These are phyloP conservation scores for Blastomyces emzantsi DNA, from an alignment of 2,329 filamentous ascomycete species.

Conservation along the genomic window DNA sequence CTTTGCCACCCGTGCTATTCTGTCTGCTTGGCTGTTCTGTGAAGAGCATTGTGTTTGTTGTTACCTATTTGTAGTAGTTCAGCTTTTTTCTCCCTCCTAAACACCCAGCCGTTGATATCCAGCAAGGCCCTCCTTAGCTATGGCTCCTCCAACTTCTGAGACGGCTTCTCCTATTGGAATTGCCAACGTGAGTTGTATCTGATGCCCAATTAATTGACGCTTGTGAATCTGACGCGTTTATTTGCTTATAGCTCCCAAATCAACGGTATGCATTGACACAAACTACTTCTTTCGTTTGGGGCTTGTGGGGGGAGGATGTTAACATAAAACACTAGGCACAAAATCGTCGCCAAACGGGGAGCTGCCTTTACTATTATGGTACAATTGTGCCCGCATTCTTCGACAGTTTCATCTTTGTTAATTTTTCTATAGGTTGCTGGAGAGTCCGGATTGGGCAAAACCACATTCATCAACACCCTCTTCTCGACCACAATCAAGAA, in stretches of 20 bases:
- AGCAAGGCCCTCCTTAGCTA: constrained; percentile 25
- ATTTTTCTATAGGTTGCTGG: constrained; percentile 66
- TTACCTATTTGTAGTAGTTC: constrained; percentile 3
- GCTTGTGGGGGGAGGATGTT: neutral
- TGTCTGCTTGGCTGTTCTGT: neutral
- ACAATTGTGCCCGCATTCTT: constrained; percentile 24
- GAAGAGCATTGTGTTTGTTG: neutral
- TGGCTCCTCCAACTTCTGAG: constrained; percentile 48
- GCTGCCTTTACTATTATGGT: constrained; percentile 99
- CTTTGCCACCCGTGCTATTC: constrained; percentile 11
- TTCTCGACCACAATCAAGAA: constrained; percentile 99
- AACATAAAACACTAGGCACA: constrained; percentile 48
- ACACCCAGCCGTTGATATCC: constrained; percentile 8
- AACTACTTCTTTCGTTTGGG: neutral
- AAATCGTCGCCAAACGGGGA: constrained; percentile 72
- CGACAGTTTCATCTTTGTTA: constrained; percentile 15
- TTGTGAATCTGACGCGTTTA: constrained; percentile 25
- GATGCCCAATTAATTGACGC: constrained; percentile 6
- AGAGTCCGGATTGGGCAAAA: constrained; percentile 97
- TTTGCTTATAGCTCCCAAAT: constrained; percentile 51
- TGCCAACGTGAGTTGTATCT: constrained; percentile 53
- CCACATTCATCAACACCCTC: constrained; percentile 99
- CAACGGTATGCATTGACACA: constrained; percentile 52
- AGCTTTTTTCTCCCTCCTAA: constrained; percentile 8
- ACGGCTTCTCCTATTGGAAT: constrained; percentile 61